Evolutionary conservation across 805 yeast species (phyloP), one percentile per base, ranked within the genome.

Genomic region (Candida multigemmis): DNA sequence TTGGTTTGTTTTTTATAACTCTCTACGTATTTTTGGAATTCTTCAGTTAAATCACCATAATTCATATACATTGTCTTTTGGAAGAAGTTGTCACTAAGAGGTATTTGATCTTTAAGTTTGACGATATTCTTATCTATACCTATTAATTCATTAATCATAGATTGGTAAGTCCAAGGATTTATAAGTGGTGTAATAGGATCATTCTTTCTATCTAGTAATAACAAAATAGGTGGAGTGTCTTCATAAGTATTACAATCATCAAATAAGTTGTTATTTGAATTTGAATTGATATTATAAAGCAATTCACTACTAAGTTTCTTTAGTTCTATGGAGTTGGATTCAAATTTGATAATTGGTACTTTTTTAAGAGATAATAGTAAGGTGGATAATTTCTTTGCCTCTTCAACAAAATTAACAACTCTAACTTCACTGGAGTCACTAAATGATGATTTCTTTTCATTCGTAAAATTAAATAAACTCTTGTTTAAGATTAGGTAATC

Each of bases 101-200:
- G n/a, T n/a, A n/a, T n/a, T 71, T 67, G 33, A 73, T 77, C 49
- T 72, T 67, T 16, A 71, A 35, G 74, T 39, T 74, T 79, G 4
- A 85, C 94, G 2, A 87, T 70, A 41, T 91, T 89, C 45, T 85
- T 79, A 18, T 65, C 58, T 32, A 91, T 82, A 2, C 89, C 94
- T 16, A 91, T 60, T 13, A 86, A 67, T 48, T 93, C 97, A 49
- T 89, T 94, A 11, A 91, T 84, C 97, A 91, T 89, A 2, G 96
- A 82, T 48, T 89, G 97, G 53, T 85, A 91, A 1, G 98, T 87
- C 99, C 99, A 91, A 2, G 97, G 98, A 21, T 79, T 73, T 25
- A 91, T 56, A 16, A 91, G 64, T 1, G 99, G 96, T 1, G 99
- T 89, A 9, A 89, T 63, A 2, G 98, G 96, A 53, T 91, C 99